Percentiles rank a stretch among this genome's conserved stretches.
Conservation (phyloP, 192 early-diverging fungal genomes). For the Spinellus fusiger region DNA sequence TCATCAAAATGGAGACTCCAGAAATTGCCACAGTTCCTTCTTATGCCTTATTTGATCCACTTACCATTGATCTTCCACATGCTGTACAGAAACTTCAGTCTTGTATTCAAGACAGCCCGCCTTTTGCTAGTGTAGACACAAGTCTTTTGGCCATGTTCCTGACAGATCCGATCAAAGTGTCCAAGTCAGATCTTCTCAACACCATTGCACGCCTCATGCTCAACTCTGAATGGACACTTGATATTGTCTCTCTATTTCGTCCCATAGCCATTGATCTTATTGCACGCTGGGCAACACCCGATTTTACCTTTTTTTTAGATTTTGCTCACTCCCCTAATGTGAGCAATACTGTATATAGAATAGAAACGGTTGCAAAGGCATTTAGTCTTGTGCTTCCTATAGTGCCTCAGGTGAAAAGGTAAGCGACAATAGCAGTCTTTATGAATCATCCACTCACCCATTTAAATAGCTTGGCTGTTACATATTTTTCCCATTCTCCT, state of each 20-base stretch:
- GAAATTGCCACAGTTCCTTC: not conserved
- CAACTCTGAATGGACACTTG: conserved; percentile 15
- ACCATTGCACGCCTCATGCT: conserved; percentile 18
- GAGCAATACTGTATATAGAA: conserved; percentile 25
- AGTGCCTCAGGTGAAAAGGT: conserved; percentile 66
- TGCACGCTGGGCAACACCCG: conserved; percentile 60
- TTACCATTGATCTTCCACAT: conserved; percentile 11
- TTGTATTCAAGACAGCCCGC: not conserved
- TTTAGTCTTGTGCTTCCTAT: conserved; percentile 56
- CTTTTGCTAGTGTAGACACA: conserved; percentile 2
- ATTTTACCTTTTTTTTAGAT: conserved; percentile 24
- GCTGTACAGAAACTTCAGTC: not conserved
- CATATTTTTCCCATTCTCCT: conserved; percentile 47
- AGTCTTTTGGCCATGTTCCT: not conserved
- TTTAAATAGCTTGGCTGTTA: conserved; percentile 44
- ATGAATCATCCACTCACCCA: not conserved
- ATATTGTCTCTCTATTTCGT: conserved; percentile 51
- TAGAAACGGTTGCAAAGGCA: conserved; percentile 43
- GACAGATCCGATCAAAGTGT: conserved; percentile 2
- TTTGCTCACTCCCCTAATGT: not conserved
- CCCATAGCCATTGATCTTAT: conserved; percentile 78
- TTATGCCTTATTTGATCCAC: conserved; percentile 6
- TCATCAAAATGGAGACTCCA: conserved; percentile 1
- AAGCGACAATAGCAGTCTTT: conserved; percentile 22
- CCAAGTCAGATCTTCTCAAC: conserved; percentile 15